A percentile compares a stretch with the other conserved stretches of the same genome.
phyloP scores from a whole-genome alignment of 768 basidiomycete genomes.

The Daedalea quercina region DNA sequence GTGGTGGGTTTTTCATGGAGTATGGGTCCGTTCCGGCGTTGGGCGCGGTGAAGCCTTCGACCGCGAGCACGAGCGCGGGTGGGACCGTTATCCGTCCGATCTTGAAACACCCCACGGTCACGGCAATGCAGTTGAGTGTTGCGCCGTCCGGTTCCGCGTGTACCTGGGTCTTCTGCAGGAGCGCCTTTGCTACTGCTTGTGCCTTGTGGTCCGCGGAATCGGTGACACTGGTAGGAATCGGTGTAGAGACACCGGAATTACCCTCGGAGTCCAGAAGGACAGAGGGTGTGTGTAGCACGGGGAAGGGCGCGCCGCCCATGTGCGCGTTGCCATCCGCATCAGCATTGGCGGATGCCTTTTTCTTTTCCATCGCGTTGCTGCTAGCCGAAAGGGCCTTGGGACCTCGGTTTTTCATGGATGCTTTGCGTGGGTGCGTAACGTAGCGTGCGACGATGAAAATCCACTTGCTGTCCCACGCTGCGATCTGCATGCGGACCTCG shows the following conservation, averaged over 20 bases:
- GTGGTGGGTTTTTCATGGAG: constrained; percentile 39
- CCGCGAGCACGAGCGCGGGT: constrained; percentile 52
- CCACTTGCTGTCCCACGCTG: constrained; percentile 77
- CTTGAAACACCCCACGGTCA: constrained; percentile 67
- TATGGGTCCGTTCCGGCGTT: too few relatives aligned
- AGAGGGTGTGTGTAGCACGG: constrained; percentile 30
- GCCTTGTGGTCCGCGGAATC: background rate
- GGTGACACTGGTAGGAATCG: constrained; percentile 3
- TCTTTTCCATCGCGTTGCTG: background rate
- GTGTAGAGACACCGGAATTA: constrained; percentile 9
- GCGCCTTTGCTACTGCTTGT: background rate
- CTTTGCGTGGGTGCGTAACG: constrained; percentile 45
- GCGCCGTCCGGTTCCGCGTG: constrained; percentile 47
- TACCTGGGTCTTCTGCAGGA: constrained; percentile 7
- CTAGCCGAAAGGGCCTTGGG: background rate
- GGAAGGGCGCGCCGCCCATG: constrained; percentile 17
- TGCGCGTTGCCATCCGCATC: background rate
- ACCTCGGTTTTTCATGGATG: constrained; percentile 8
- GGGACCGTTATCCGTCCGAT: constrained; percentile 67
- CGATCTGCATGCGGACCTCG: constrained; percentile 52
- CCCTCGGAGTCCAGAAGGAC: constrained; percentile 19
- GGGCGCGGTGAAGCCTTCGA: constrained; percentile 44
- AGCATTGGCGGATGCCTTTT: too few relatives aligned
- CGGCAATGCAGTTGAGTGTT: constrained; percentile 51
- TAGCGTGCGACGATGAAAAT: constrained; percentile 60